A percentile compares a stretch with the other conserved stretches of the same genome.
These are phyloP conservation scores for Berberis vulgaris DNA, from an alignment of 164 flowering plant genomes.

Conservation along the genomic window DNA sequence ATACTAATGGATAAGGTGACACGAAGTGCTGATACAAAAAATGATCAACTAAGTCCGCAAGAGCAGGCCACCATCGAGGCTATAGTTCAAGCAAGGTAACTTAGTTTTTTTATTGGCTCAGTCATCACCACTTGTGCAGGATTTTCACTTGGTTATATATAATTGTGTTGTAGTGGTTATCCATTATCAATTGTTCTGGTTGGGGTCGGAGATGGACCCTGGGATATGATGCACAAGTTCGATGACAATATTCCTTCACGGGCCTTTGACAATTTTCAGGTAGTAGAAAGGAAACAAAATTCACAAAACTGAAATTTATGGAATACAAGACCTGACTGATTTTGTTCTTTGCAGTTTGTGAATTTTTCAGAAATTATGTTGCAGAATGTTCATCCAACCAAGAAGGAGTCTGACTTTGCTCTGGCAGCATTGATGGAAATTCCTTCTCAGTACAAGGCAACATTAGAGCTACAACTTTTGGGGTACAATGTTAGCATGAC, in stretches of 20 bases:
- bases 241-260: conserved; percentile 51
- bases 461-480: conserved; percentile 31
- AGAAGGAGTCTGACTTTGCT: conserved; percentile 48
- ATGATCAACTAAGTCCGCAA: conserved; percentile 22
- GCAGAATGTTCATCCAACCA: conserved; percentile 11
- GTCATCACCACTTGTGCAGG: background rate
- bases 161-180: conserved; percentile 19
- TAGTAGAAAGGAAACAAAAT: background rate
- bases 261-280: conserved; percentile 53
- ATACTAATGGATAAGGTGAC: too few species aligned
- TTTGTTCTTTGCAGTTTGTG: conserved; percentile 35
- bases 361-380: conserved; percentile 47
- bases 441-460: conserved; percentile 45
- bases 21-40: too few species aligned
- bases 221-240: conserved; percentile 48
- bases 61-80: conserved; percentile 40
- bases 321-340: background rate
- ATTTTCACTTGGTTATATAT: background rate
- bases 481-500: conserved; percentile 14
- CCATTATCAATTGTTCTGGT: conserved; percentile 49
- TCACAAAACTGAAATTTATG: background rate
- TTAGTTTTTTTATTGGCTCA: background rate
- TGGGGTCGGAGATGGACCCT: conserved; percentile 56
- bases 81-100: conserved; percentile 46
- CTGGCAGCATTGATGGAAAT: conserved; percentile 48